Percentiles rank a stretch among this genome's conserved stretches.
phyloP scores from a whole-genome alignment of 2,329 filamentous ascomycete species.

The Nigrospora oryzae region DNA sequence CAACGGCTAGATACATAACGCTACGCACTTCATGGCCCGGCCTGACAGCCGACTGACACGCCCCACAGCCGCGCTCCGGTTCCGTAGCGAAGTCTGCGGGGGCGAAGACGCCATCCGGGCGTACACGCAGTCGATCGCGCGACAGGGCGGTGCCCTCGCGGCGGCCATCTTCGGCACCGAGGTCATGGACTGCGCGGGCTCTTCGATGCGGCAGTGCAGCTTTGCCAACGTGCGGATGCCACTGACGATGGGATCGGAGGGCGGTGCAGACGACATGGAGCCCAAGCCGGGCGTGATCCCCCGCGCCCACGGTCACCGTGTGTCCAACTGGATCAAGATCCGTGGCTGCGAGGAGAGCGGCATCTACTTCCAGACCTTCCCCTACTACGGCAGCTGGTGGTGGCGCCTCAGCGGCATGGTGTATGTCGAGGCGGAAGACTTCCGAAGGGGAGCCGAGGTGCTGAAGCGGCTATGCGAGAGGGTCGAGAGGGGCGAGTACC shows the following conservation, averaged over 20 bases:
- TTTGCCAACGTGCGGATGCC: constrained; percentile 54
- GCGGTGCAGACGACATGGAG: constrained; percentile 18
- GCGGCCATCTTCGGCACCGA: constrained; percentile 47
- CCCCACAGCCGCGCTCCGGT: constrained; percentile 43
- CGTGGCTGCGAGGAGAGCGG: constrained; percentile 30
- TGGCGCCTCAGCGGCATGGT: constrained; percentile 55
- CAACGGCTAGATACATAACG: too few species aligned
- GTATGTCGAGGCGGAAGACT: constrained; percentile 56
- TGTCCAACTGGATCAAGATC: constrained; percentile 36
- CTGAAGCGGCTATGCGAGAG: constrained; percentile 20
- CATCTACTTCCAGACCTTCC: constrained; percentile 50
- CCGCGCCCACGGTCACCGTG: constrained; percentile 9
- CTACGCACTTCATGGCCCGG: too few species aligned
- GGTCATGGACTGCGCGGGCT: constrained; percentile 40
- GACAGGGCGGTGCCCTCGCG: constrained; percentile 38
- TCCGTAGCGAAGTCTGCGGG: constrained; percentile 44
- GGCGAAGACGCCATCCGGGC: constrained; percentile 48
- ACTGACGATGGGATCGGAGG: constrained; percentile 8
- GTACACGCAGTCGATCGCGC: constrained; percentile 43
- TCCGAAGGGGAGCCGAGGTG: constrained; percentile 22
- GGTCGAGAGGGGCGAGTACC: constrained; percentile 32
- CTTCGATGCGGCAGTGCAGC: constrained; percentile 33
- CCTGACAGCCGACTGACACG: too few species aligned
- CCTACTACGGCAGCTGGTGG: constrained; percentile 49
- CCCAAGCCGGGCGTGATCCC: constrained; percentile 7